Conservation (phyloP, 2,329 filamentous ascomycete species). For the Harringtonia lauricola region DNA sequence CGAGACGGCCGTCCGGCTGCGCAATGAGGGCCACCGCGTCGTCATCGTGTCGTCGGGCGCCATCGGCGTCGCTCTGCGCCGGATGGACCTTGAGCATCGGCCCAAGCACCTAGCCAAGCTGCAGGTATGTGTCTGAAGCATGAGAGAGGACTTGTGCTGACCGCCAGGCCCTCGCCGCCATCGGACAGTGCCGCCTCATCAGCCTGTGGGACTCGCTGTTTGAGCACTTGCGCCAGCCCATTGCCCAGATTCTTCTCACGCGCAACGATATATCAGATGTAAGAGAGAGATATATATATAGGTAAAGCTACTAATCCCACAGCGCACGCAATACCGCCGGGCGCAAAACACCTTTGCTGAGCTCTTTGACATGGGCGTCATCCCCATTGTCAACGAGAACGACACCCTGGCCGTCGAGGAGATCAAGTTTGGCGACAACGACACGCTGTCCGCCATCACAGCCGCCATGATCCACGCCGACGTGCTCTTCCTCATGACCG, state of each 20-base stretch:
- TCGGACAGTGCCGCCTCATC: conserved; percentile 91
- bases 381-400: conserved; percentile 98
- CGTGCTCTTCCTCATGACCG: conserved; percentile 95
- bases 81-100: conserved; percentile 78
- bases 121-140: conserved; percentile 42
- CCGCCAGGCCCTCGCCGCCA: conserved; percentile 73
- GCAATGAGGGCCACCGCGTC: conserved; percentile 84
- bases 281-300: no score
- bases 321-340: conserved; percentile 89
- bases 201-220: conserved; percentile 93
- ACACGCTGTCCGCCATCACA: conserved; percentile 92
- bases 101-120: conserved; percentile 85
- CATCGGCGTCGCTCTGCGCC: conserved; percentile 82
- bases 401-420: conserved; percentile 93
- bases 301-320: conserved; percentile 14
- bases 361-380: conserved; percentile 86
- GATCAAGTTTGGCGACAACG: conserved; percentile 99
- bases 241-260: conserved; percentile 90
- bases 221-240: conserved; percentile 73
- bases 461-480: conserved; percentile 96
- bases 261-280: conserved; percentile 94
- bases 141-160: background rate
- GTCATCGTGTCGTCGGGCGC: conserved; percentile 95
- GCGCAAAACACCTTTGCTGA: conserved; percentile 91
- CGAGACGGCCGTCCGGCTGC: conserved; percentile 79